Evolutionary conservation across 2,329 filamentous ascomycete genomes (phyloP), one percentile per base, ranked within the genome.

Genomic region (Alternaria sp.): DNA sequence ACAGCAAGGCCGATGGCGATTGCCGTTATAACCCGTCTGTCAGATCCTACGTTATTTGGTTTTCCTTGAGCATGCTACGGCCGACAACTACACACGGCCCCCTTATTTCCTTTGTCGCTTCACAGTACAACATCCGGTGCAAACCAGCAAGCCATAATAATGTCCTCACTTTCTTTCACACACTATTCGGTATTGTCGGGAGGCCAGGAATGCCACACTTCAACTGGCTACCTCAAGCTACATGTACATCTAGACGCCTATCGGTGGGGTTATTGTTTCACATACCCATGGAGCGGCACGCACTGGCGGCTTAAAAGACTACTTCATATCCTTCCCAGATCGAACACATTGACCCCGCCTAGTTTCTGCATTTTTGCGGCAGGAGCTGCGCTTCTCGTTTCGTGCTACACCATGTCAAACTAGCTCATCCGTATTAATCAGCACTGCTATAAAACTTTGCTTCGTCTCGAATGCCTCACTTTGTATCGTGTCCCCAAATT

Each of bases 291-390:
- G 49, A 60, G 46, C 65, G 61, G 55, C 57, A 60, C 58, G 66
- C 45, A 59, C 68, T 66, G 65, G 67, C 67, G 74, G 64, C 64
- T 68, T 56, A 69, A 72, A 72, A 70, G 62, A 73, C 57, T 66
- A 67, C 46, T 71, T 65, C 44, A 54, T 51, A 57, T 51, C 63
- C 56, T 54, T 28, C 51, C 34, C 36, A 58, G 51, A 49, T 54
- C 50, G 44, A 29, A 40, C 34, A 26, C 44, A 49, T 31, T 31
- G 51, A 26, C 37, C 37, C 44, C 45, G 26, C 36, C 31, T 21
- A 41, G 49, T 44, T 36, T 48, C 44, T 36, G 31, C 13, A 26
- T 33, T 39, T 39, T 23, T 50, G 48, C 48, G 48, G 34, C 33
- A 50, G 26, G 31, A 52, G 50, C 29, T 52, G 39, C 39, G 50